Percentiles rank a stretch among this genome's conserved stretches.
phyloP scores from a whole-genome alignment of 192 early-diverging fungal genomes.

The Dispira simplex region DNA sequence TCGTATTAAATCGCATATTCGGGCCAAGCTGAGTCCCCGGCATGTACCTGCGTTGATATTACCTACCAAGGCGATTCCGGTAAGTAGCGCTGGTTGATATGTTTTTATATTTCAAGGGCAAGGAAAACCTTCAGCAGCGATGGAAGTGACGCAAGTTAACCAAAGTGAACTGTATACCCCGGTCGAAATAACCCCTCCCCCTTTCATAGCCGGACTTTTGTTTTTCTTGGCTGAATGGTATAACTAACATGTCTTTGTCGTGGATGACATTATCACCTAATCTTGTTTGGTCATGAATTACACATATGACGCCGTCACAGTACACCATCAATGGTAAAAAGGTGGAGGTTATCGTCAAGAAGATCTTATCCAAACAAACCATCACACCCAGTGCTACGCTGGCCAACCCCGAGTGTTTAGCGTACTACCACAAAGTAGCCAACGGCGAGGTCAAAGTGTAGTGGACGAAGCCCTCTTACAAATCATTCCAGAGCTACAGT shows the following conservation, averaged over 20 bases:
- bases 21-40: constrained; percentile 65
- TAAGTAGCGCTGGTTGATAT: constrained; percentile 16
- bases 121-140: not conserved
- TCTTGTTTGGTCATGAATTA: too few relatives aligned
- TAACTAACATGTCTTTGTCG: too few relatives aligned
- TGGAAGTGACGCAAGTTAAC: too few relatives aligned
- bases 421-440: constrained; percentile 70
- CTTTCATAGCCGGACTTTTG: not conserved
- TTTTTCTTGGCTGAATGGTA: too few relatives aligned
- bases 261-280: too few relatives aligned
- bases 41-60: constrained; percentile 87
- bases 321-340: constrained; percentile 96
- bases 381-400: constrained; percentile 65
- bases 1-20: constrained; percentile 59
- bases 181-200: not conserved
- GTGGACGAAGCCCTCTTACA: too few relatives aligned
- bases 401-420: constrained; percentile 78
- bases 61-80: constrained; percentile 67
- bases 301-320: constrained; percentile 12
- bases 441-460: constrained; percentile 14
- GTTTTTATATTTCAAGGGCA: not conserved
- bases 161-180: too few relatives aligned
- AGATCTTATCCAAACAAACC: constrained; percentile 51
- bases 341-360: constrained; percentile 92
- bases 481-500: too few relatives aligned